A percentile compares a stretch with the other conserved stretches of the same genome.
Evolutionary conservation across 2,329 filamentous ascomycete genomes (phyloP).

Genomic region (Talaromyces sp.): DNA sequence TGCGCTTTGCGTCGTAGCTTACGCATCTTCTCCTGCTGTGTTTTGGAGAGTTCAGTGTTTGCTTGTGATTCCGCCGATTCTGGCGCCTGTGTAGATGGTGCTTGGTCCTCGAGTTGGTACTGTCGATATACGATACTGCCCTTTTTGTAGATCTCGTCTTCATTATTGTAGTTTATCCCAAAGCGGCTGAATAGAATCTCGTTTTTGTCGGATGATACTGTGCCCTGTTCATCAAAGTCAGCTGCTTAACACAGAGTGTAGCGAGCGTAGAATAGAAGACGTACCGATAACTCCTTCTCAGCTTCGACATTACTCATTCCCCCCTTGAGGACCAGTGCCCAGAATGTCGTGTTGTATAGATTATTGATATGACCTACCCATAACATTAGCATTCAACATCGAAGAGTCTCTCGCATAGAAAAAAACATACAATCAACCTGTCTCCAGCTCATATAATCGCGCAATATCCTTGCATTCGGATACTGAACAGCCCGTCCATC

Average conservation of each 20-base stretch:
- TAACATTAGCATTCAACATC: neutral
- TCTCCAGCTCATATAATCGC: conserved; percentile 96
- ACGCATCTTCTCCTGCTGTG: conserved; percentile 77
- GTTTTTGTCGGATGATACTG: conserved; percentile 83
- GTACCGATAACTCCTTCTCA: conserved; percentile 72
- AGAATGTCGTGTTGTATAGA: conserved; percentile 96
- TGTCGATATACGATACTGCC: conserved; percentile 87
- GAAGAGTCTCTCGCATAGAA: neutral
- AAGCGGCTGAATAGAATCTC: conserved; percentile 90
- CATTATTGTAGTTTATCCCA: conserved; percentile 96
- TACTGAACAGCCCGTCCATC: conserved; percentile 91
- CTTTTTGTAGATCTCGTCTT: conserved; percentile 88
- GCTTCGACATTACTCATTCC: conserved; percentile 75
- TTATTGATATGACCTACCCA: conserved; percentile 91
- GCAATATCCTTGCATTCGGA: conserved; percentile 74
- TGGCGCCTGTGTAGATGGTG: conserved; percentile 48
- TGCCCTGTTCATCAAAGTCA: conserved; percentile 59
- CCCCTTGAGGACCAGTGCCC: conserved; percentile 77
- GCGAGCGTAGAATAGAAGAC: no score
- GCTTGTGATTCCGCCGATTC: neutral
- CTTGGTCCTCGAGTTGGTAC: conserved; percentile 69
- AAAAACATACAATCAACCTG: conserved; percentile 80
- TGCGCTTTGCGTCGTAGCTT: conserved; percentile 78
- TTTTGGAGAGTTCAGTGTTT: conserved; percentile 63
- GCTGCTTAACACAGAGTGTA: no score